Conservation (phyloP, 2,329 filamentous ascomycete genomes). For the Lasiodiplodia theobromae region DNA sequence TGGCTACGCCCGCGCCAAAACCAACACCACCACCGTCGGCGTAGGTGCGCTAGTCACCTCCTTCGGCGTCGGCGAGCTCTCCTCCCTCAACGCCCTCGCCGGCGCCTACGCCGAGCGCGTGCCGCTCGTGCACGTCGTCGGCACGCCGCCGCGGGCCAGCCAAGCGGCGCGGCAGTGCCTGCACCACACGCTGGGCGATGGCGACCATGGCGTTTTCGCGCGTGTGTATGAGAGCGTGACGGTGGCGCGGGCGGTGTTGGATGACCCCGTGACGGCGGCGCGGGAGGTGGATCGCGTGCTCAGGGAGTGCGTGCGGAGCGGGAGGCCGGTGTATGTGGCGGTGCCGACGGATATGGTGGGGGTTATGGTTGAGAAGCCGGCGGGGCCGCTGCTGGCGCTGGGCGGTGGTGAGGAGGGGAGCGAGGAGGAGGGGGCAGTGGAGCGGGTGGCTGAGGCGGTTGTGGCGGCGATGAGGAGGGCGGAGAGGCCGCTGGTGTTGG, state of each 20-base stretch:
- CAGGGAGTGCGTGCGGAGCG: conserved; percentile 59
- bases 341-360: conserved; percentile 62
- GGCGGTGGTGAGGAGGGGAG: too few relatives aligned
- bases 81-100: conserved; percentile 75
- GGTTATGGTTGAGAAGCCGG: conserved; percentile 34
- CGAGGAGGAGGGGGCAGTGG: conserved; percentile 30
- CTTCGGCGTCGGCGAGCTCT: conserved; percentile 74
- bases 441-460: conserved; percentile 37
- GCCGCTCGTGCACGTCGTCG: conserved; percentile 69
- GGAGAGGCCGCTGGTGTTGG: conserved; percentile 58
- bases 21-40: conserved; percentile 54
- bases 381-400: too few relatives aligned
- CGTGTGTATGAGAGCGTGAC: conserved; percentile 60
- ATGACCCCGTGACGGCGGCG: conserved; percentile 54
- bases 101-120: conserved; percentile 78
- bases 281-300: conserved; percentile 61
- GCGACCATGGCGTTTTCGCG: conserved; percentile 60
- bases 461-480: conserved; percentile 50
- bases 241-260: conserved; percentile 57
- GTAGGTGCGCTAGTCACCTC: conserved; percentile 74
- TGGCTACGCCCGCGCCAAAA: conserved; percentile 64
- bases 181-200: conserved; percentile 74
- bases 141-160: conserved; percentile 54
- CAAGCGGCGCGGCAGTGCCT: conserved; percentile 55
- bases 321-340: conserved; percentile 64